These are phyloP conservation scores for Fusarium liriodendri DNA, from an alignment of 2,329 filamentous ascomycete genomes.

Conservation along the genomic window DNA sequence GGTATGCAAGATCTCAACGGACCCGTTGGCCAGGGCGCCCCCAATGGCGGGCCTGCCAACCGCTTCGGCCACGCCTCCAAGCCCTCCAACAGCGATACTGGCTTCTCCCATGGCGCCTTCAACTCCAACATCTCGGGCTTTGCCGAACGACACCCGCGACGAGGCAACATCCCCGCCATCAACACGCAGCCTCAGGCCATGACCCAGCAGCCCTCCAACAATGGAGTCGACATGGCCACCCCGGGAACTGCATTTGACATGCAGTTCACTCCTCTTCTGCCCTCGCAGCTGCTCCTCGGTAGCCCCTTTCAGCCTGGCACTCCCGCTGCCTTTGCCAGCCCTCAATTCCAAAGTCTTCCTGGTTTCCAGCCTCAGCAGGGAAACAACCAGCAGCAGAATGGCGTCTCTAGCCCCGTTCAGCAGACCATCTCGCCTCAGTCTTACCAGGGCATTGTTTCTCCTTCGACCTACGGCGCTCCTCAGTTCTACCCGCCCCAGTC, in stretches of 20 bases:
- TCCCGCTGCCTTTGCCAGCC: slow-evolving; percentile 87
- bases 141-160: slow-evolving; percentile 85
- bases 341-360: slow-evolving; percentile 89
- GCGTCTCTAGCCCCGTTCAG: slow-evolving; percentile 79
- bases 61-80: slow-evolving; percentile 83
- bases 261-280: slow-evolving; percentile 97
- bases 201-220: slow-evolving; percentile 58
- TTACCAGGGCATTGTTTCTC: slow-evolving; percentile 87
- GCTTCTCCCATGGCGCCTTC: slow-evolving; percentile 94
- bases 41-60: slow-evolving; percentile 61
- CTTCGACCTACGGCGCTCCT: slow-evolving; percentile 82
- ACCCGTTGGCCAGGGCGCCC: slow-evolving; percentile 59
- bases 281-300: slow-evolving; percentile 92
- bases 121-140: slow-evolving; percentile 88
- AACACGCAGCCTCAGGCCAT: slow-evolving; percentile 85
- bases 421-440: slow-evolving; percentile 82
- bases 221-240: slow-evolving; percentile 80
- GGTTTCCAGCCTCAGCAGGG: slow-evolving; percentile 74
- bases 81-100: slow-evolving; percentile 84
- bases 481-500: slow-evolving; percentile 92
- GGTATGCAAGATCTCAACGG: slow-evolving; percentile 90
- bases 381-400: slow-evolving; percentile 67
- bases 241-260: slow-evolving; percentile 94
- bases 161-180: slow-evolving; percentile 89
- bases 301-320: slow-evolving; percentile 97